These are phyloP conservation scores for Sclerotinia borealis DNA, from an alignment of 2,329 filamentous ascomycete genomes.

Conservation along the genomic window DNA sequence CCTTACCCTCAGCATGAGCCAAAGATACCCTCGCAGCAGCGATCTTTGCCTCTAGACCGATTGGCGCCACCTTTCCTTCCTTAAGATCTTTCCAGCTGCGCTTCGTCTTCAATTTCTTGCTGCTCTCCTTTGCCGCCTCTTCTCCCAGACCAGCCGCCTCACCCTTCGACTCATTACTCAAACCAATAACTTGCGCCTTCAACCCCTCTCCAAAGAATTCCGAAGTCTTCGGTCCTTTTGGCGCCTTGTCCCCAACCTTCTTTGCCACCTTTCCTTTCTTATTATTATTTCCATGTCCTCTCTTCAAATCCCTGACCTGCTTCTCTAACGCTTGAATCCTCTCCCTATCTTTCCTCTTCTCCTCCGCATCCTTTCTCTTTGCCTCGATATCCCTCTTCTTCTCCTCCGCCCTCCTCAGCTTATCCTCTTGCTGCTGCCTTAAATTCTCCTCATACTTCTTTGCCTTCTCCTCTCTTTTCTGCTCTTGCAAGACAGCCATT, in stretches of 20 bases:
- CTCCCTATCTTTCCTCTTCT: not conserved
- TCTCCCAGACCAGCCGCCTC: not conserved
- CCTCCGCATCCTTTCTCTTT: not conserved
- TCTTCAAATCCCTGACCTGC: not conserved
- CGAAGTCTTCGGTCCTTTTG: conserved; percentile 6
- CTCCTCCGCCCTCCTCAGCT: not conserved
- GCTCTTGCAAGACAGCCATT: not conserved
- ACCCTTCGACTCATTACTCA: not conserved
- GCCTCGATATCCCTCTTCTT: not conserved
- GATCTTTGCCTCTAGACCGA: not conserved
- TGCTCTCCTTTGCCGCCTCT: not conserved
- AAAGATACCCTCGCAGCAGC: not conserved
- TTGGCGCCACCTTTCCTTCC: not conserved
- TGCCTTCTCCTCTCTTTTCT: not conserved
- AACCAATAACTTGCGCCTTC: not conserved
- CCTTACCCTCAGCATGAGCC: not conserved
- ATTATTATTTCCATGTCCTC: not conserved
- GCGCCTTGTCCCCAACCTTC: not conserved
- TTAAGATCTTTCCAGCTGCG: not conserved
- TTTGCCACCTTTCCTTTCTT: not conserved
- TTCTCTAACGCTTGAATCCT: conserved; percentile 2
- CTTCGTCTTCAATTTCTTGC: conserved; percentile 4
- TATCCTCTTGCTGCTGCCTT: not conserved
- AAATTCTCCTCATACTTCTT: not conserved
- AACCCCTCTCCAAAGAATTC: not conserved